A percentile compares a stretch with the other conserved stretches of the same genome.
phyloP scores from a whole-genome alignment of 352 stramenopile genomes.

The Globisporangium cylindrosporum region DNA sequence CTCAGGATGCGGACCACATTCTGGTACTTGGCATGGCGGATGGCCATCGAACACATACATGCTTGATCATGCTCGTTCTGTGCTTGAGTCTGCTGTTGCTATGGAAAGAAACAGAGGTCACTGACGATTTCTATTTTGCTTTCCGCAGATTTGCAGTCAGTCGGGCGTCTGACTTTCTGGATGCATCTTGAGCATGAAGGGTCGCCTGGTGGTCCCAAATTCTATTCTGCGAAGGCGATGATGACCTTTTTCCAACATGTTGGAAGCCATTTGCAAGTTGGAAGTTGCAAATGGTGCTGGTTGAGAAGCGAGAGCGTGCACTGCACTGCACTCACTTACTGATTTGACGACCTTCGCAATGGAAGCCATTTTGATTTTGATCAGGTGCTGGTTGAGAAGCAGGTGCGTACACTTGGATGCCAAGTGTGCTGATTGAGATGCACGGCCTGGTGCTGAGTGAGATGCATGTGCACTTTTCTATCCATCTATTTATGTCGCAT shows the following conservation, averaged over 20 bases:
- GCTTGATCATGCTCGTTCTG: background rate
- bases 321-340: background rate
- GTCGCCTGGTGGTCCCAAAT: background rate
- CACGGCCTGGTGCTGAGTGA: too few species aligned
- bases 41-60: background rate
- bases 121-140: background rate
- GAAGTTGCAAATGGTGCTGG: background rate
- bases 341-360: background rate
- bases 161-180: background rate
- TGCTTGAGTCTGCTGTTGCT: background rate
- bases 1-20: background rate
- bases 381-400: background rate
- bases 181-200: background rate
- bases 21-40: too few species aligned
- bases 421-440: background rate
- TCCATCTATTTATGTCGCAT: conserved; percentile 1
- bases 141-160: background rate
- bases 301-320: background rate
- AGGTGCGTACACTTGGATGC: background rate
- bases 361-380: background rate
- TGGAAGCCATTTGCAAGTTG: background rate
- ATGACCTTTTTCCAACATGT: background rate
- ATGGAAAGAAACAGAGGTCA: background rate
- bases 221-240: background rate
- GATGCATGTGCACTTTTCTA: background rate